Evolutionary conservation across 2,329 filamentous ascomycete species (phyloP).

Genomic region (Diaporthe amygdali): DNA sequence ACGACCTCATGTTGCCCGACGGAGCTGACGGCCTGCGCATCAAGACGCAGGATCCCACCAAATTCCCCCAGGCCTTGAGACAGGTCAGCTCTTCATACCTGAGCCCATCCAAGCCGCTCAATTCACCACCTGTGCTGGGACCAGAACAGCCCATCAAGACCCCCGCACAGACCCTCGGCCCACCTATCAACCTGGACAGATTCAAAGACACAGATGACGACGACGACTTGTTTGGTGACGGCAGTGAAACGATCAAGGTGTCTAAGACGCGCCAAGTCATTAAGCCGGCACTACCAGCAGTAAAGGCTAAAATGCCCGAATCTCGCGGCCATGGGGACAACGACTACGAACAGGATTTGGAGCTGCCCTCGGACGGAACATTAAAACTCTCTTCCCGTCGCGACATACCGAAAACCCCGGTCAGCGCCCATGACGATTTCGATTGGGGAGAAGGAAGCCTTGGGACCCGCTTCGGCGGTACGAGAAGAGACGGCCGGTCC

Average conservation of each 20-base stretch:
- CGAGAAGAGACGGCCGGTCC: constrained; percentile 77
- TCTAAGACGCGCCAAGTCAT: constrained; percentile 64
- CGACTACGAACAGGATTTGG: constrained; percentile 75
- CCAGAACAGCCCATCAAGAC: constrained; percentile 23
- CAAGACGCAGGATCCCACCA: constrained; percentile 63
- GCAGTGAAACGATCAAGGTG: constrained; percentile 70
- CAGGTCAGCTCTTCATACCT: constrained; percentile 64
- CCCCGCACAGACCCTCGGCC: constrained; percentile 35
- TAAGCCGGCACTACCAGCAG: constrained; percentile 60
- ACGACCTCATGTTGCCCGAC: constrained; percentile 75
- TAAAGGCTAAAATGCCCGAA: constrained; percentile 31
- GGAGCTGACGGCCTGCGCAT: constrained; percentile 65
- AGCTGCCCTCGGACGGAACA: constrained; percentile 70
- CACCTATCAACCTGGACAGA: constrained; percentile 63
- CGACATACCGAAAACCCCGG: constrained; percentile 67
- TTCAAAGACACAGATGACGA: constrained; percentile 68
- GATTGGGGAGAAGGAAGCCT: constrained; percentile 95
- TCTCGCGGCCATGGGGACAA: constrained; percentile 51
- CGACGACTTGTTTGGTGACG: constrained; percentile 68
- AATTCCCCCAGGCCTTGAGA: constrained; percentile 71
- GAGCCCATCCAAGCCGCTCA: constrained; percentile 55
- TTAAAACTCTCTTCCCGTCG: constrained; percentile 67
- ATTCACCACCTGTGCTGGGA: constrained; percentile 29
- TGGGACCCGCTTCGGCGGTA: constrained; percentile 88
- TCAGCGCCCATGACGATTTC: constrained; percentile 72